phyloP scores from a whole-genome alignment of 202 grass and related monocot genomes.

The Eragrostis tef region DNA sequence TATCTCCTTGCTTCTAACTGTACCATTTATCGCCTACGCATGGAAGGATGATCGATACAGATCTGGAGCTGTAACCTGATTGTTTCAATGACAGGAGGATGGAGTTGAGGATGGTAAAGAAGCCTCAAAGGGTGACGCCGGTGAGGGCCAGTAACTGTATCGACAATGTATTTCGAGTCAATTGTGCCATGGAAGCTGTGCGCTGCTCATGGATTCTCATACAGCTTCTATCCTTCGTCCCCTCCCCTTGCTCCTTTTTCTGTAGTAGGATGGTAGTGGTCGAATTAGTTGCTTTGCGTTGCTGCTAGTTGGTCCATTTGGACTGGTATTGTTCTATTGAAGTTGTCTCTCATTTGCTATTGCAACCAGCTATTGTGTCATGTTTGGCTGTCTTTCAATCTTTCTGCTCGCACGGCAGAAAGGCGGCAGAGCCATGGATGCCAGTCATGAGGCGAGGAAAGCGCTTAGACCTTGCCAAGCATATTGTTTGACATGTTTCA shows the following conservation, averaged over 20 bases:
- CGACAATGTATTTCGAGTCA: constrained; percentile 20
- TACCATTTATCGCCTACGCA: no score
- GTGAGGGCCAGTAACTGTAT: constrained; percentile 58
- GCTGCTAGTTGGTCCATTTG: constrained; percentile 33
- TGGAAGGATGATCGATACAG: no score
- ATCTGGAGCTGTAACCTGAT: background rate
- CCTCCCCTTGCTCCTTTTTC: background rate
- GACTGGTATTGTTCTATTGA: constrained; percentile 35
- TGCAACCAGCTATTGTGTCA: background rate
- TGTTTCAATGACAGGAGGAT: constrained; percentile 58
- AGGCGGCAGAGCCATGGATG: no score
- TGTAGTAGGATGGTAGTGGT: constrained; percentile 37
- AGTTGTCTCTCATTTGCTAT: background rate
- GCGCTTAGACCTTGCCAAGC: no score
- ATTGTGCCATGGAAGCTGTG: no score
- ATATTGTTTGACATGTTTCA: no score
- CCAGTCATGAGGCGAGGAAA: no score
- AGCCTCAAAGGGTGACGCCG: constrained; percentile 53
- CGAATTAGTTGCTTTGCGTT: constrained; percentile 35
- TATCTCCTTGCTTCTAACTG: constrained; percentile 34
- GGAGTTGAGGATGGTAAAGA: constrained; percentile 66
- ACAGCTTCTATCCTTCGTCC: no score
- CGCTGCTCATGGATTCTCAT: constrained; percentile 20
- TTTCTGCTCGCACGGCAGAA: no score
- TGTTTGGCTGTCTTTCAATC: background rate